Evolutionary conservation across 495 filamentous ascomycete genomes (phyloP), one percentile per base, ranked within the genome.

Genomic region (Podospora pseudopauciseta): DNA sequence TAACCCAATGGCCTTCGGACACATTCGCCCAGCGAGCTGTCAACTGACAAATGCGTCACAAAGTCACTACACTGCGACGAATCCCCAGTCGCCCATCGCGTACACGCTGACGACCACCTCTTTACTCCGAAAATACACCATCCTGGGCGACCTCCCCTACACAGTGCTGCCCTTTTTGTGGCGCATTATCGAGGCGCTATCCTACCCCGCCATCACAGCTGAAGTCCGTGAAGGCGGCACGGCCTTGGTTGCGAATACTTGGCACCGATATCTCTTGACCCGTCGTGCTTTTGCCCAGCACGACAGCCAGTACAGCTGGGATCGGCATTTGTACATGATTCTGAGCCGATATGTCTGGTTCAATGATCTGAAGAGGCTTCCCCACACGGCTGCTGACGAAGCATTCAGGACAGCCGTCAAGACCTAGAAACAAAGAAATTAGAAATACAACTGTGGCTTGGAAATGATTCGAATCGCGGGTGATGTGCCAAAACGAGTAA

Each of bases 291-390:
- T 82, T 60, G 70, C 73, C 16, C 71, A 71, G 58, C 80, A 82
- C 66, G 60, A 69, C 11, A 78, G 73, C 66, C 80, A 82, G 69
- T 80, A 80, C 65, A 78, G 75, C 1, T 82, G 80, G 80, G 80
- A 82, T 60, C 70, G 80, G n/a, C 68, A 77, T 54, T 55, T 82
- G 68, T 82, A 82, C 71, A 72, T 82, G 75, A 68, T 82, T 4
- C 19, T 79, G 23, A 80, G 78, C 65, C 80, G 80, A 28, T 79
- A 80, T 60, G 75, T 80, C n/a, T 75, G 80, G 79, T 81, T 82
- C 71, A 82, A 81, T 65, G 79, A 80, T 68, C 66, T 81, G 28
- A 76, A 73, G 53, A 72, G 73, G 65, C 64, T 80, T 39, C 68
- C 70, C 18, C 65, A 30, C 16, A 11, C 39, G 2, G 56, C 57